These are phyloP conservation scores for Silene coronaria DNA, from an alignment of 179 eudicot species.

Conservation along the genomic window DNA sequence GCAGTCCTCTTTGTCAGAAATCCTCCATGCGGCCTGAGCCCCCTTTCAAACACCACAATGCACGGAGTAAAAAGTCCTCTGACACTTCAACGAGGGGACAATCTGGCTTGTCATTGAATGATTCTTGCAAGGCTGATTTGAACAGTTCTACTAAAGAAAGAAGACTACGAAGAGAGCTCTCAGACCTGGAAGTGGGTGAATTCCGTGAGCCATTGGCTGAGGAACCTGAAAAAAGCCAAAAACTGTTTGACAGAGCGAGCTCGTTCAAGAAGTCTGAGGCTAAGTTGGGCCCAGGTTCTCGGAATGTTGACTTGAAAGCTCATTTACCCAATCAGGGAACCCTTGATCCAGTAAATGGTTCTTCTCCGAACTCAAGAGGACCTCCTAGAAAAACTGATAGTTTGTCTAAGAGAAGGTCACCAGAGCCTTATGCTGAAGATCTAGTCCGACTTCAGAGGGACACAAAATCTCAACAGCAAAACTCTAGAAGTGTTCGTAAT, in stretches of 20 bases:
- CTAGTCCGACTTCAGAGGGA: slow-evolving; percentile 28
- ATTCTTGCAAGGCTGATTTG: slow-evolving; percentile 26
- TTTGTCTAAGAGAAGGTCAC: slow-evolving; percentile 36
- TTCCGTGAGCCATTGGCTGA: slow-evolving; percentile 68
- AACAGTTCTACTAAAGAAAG: slow-evolving; percentile 41
- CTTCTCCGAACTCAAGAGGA: slow-evolving; percentile 37
- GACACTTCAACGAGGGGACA: slow-evolving; percentile 32
- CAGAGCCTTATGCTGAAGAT: slow-evolving; percentile 46
- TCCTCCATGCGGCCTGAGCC: slow-evolving; percentile 25
- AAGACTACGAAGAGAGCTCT: slow-evolving; percentile 67
- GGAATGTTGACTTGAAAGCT: slow-evolving; percentile 42
- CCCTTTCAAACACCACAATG: slow-evolving; percentile 35
- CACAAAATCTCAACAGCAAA: slow-evolving; percentile 35
- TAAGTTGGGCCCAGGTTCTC: slow-evolving; percentile 40
- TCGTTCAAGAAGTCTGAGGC: slow-evolving; percentile 56
- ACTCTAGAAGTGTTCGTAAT: slow-evolving; percentile 30
- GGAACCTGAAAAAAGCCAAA: slow-evolving; percentile 42
- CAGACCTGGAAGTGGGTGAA: slow-evolving; percentile 93
- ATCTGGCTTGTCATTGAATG: slow-evolving; percentile 29
- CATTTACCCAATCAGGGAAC: slow-evolving; percentile 39
- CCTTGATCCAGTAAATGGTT: slow-evolving; percentile 33
- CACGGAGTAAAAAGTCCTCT: slow-evolving; percentile 31
- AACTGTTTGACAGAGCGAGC: slow-evolving; percentile 50
- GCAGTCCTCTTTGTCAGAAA: slow-evolving; percentile 34
- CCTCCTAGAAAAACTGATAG: slow-evolving; percentile 33